phyloP scores from a whole-genome alignment of 345 rosid genomes.

The Populus nigra region DNA sequence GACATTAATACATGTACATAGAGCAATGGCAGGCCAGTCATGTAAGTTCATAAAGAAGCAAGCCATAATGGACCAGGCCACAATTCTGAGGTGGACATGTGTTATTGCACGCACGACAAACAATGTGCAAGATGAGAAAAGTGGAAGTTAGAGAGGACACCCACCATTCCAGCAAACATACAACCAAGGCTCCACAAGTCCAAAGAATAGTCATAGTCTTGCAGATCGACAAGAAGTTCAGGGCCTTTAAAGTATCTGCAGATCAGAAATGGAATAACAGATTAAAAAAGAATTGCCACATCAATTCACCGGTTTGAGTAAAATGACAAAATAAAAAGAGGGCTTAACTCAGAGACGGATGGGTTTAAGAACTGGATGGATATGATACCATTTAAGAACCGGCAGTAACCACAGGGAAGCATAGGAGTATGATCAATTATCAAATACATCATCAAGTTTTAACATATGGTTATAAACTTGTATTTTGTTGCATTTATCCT shows the following conservation, averaged over 20 bases:
- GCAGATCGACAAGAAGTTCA: slow-evolving; percentile 95
- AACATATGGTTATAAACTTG: not conserved
- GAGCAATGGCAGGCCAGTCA: not conserved
- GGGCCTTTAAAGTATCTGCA: slow-evolving; percentile 97
- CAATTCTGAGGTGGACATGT: not conserved
- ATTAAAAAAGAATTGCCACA: not conserved
- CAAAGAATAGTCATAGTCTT: slow-evolving; percentile 95
- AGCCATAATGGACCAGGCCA: not conserved
- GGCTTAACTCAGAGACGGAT: not conserved
- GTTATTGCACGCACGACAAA: not conserved
- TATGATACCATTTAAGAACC: not conserved
- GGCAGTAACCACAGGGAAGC: not conserved
- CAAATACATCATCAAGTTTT: not conserved
- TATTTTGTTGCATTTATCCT: not conserved
- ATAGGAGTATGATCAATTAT: not conserved
- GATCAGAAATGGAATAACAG: not conserved
- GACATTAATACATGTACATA: not conserved
- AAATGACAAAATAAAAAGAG: not conserved
- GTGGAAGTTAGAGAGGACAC: slow-evolving; percentile 9
- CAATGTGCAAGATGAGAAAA: not conserved
- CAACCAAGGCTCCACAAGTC: slow-evolving; percentile 99
- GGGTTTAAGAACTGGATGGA: not conserved
- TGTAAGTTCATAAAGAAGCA: not conserved
- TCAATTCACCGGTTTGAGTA: not conserved
- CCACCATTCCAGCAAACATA: slow-evolving; percentile 98